Evolutionary conservation across 1,284 basidiomycete genomes (phyloP), one percentile per base, ranked within the genome.

Genomic region (Ustilago esculenta): DNA sequence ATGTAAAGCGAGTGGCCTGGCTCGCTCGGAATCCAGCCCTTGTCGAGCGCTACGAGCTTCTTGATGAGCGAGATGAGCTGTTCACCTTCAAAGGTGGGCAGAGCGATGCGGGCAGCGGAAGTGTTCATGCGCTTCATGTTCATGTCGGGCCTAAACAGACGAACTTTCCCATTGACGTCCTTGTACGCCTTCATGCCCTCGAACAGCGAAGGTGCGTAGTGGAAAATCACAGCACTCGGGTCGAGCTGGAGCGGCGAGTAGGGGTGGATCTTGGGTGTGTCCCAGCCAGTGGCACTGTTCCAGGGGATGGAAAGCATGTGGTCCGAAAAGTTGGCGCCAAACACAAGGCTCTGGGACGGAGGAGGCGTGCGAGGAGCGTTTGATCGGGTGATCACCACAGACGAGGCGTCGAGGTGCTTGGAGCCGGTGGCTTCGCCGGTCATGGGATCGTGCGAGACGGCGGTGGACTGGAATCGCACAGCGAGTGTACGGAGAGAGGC

Each of bases 101-200:
- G 83, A 21, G 91, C 90, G 57, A 92, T 84, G 20, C 81, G 66
- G 6, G 66, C 66, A 15, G 92, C 92, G 70, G 90, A 92, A 5
- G 84, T 83, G 23, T 85, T 84, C 81, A 94, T 86, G 20, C 92
- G 87, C 25, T 85, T 85, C 94, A 98, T 98, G 85, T 98, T 98
- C 78, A 94, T 95, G 82, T 98, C 93, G 1, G 96, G 96, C 47
- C 96, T 86, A 87, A 98, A 99, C 63, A 98, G 84, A 12, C 92
- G 89, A 12, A 96, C 87, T 46, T 87, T 88, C 20, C 91, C 94
- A 42, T 89, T 85, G 46, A 87, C 84, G 71, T 91, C 89, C 54
- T 90, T 86, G 85, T 98, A 98, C 0, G 94, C 95, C 68, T 99
- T 99, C 87, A 97, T 88, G 21, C 95, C 95, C 82, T 98, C 95